Percentiles rank a stretch among this genome's conserved stretches.
These are phyloP conservation scores for Xerocomus amazonicus DNA, from an alignment of 1,284 basidiomycete species.

Conservation along the genomic window DNA sequence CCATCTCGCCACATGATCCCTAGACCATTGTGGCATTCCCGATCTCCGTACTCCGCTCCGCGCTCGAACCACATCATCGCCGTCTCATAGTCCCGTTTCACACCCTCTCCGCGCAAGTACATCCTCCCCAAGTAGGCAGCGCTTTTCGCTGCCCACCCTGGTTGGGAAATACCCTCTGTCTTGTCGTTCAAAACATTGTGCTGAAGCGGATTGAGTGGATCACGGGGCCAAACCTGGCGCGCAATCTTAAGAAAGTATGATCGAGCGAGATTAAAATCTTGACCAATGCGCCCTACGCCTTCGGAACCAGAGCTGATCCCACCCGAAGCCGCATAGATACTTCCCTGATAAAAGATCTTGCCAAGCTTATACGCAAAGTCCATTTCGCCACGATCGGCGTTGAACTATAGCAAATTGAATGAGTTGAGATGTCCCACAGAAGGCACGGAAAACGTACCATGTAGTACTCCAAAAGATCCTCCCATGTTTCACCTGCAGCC, in stretches of 20 bases:
- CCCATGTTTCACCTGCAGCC: constrained; percentile 86
- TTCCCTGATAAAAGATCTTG: constrained; percentile 92
- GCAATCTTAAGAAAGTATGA: constrained; percentile 83
- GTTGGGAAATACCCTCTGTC: constrained; percentile 55
- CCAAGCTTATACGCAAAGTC: constrained; percentile 86
- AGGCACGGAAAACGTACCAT: constrained; percentile 46
- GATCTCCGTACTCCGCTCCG: constrained; percentile 77
- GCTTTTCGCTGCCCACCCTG: constrained; percentile 70
- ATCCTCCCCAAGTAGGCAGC: constrained; percentile 89
- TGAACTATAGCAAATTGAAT: constrained; percentile 57
- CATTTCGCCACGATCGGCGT: constrained; percentile 84
- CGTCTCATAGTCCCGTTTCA: constrained; percentile 68
- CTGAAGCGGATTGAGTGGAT: constrained; percentile 55
- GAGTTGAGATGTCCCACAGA: neutral
- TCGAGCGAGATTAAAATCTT: constrained; percentile 71
- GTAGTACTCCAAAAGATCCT: constrained; percentile 90
- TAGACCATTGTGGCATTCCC: constrained; percentile 84
- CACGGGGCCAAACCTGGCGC: constrained; percentile 78
- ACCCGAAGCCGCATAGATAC: constrained; percentile 69
- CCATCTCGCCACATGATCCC: constrained; percentile 94
- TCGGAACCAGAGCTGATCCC: constrained; percentile 84
- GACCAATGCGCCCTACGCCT: constrained; percentile 76
- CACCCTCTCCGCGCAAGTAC: constrained; percentile 92
- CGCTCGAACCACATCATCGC: constrained; percentile 93
- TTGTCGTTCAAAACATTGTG: constrained; percentile 37